phyloP scores from a whole-genome alignment of 2,329 filamentous ascomycete species.

The Botrytis medusae region DNA sequence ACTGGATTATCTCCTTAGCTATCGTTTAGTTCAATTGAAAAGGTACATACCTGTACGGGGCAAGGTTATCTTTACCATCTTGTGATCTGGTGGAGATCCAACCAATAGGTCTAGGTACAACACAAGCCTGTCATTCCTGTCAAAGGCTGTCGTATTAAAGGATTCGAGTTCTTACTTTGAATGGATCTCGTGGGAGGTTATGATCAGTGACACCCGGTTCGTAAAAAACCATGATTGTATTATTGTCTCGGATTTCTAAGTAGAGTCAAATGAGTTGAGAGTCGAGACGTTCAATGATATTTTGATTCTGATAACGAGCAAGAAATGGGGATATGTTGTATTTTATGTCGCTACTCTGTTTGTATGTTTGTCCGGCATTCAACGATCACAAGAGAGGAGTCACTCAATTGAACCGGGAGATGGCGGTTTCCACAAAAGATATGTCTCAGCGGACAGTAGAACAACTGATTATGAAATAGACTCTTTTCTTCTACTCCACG shows the following conservation, averaged over 20 bases:
- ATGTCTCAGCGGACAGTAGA: too few relatives aligned
- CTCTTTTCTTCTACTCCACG: not conserved
- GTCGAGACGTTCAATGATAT: too few relatives aligned
- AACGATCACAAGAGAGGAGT: too few relatives aligned
- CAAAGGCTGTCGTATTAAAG: not conserved
- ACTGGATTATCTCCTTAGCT: not conserved
- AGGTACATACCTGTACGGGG: constrained; percentile 47
- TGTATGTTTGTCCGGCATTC: too few relatives aligned
- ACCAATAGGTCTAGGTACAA: constrained; percentile 60
- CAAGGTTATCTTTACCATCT: constrained; percentile 52
- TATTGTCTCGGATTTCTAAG: not conserved
- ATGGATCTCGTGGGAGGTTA: constrained; percentile 22
- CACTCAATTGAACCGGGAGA: too few relatives aligned
- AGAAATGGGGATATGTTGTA: not conserved
- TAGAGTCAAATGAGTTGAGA: not conserved
- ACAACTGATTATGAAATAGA: too few relatives aligned
- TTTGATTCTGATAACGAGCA: not conserved
- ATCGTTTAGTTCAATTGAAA: not conserved
- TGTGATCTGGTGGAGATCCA: constrained; percentile 60
- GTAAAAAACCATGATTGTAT: constrained; percentile 7
- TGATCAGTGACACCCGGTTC: constrained; percentile 17
- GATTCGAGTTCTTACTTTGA: constrained; percentile 19
- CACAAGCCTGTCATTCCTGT: constrained; percentile 48
- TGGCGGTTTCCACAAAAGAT: too few relatives aligned
- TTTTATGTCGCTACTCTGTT: not conserved